phyloP scores from a whole-genome alignment of 306 rosid species.

The Amphicarpaea edgeworthii region DNA sequence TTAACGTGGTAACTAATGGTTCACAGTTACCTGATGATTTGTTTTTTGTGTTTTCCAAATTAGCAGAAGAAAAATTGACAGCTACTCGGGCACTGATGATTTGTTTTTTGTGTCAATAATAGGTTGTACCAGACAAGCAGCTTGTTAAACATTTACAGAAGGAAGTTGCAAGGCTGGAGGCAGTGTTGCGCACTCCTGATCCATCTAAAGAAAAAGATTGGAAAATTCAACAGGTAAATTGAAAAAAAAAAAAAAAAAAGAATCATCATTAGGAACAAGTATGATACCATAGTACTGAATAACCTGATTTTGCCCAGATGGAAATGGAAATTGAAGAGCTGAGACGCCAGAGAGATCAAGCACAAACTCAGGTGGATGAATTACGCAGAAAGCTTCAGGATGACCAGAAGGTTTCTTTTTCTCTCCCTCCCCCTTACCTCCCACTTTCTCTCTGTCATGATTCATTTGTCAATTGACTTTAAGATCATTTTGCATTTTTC shows the following conservation, averaged over 20 bases:
- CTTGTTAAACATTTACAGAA: conserved; percentile 94
- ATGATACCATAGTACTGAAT: conserved; percentile 34
- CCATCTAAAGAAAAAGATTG: conserved; percentile 82
- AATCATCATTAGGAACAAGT: background rate
- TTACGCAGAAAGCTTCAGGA: conserved; percentile 79
- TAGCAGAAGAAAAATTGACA: background rate
- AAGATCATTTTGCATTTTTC: conserved; percentile 38
- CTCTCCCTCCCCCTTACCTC: background rate
- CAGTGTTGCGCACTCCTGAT: conserved; percentile 92
- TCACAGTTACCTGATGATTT: conserved; percentile 9
- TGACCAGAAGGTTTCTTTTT: conserved; percentile 72
- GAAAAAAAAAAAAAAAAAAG: background rate
- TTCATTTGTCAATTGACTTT: conserved; percentile 39
- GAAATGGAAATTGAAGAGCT: conserved; percentile 97
- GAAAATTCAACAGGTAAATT: conserved; percentile 93
- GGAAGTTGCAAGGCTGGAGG: conserved; percentile 98
- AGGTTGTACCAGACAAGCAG: conserved; percentile 97
- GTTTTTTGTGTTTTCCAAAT: background rate
- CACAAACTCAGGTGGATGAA: conserved; percentile 87
- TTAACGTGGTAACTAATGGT: conserved; percentile 79
- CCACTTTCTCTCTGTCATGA: background rate
- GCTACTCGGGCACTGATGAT: too few species aligned
- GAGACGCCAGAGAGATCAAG: conserved; percentile 87
- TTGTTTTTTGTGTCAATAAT: conserved; percentile 8
- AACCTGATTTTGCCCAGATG: conserved; percentile 65